Evolutionary conservation across 768 basidiomycete species (phyloP), one percentile per base, ranked within the genome.

Genomic region (Nidularia sp.): DNA sequence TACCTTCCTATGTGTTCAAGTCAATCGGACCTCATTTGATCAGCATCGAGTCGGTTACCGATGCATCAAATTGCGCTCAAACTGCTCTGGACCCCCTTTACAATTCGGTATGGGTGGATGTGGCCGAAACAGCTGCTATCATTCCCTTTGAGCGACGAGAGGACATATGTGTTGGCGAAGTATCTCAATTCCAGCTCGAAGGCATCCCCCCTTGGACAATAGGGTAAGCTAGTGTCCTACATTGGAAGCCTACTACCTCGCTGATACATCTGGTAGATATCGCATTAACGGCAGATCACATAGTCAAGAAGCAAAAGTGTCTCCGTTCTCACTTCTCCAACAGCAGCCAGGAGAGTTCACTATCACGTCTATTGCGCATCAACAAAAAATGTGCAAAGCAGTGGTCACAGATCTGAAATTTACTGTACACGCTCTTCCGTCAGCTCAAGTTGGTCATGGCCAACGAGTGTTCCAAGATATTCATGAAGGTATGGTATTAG

Each of bases 91-190:
- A 90, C 54, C 82, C 83, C 2, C 65, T 80, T 34, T 69, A 70
- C 33, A 77, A 80, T 49, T 81, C 82, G 13, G 77, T 90, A 36
- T 89, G 87, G 86, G 80, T 94, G 9, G 93, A 98, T 58, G 93
- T 98, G n/a, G 91, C 93, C 2, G 97, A 99, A 68, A 92, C 92
- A 1, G 97, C 97, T 6, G 84, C 91, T 9, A 93, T 99, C 50
- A 79, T 93, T 45, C 88, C 96, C 4, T 82, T 93, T 58, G 88
- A 89, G 59, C 74, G 85, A 52, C 78, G 83, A 52, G 77, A 77
- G 58, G 86, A 98, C 62, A 85, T 89, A 55, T 99, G 97, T 68
- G 88, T 91, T 1, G 96, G 95, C 6, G 93, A 98, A 54, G 76
- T 84, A 31, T 77, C 90, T 6, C 92, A 92, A 56, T 98, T 97